phyloP scores from a whole-genome alignment of 306 rosid species.

The Prunus campanulata region DNA sequence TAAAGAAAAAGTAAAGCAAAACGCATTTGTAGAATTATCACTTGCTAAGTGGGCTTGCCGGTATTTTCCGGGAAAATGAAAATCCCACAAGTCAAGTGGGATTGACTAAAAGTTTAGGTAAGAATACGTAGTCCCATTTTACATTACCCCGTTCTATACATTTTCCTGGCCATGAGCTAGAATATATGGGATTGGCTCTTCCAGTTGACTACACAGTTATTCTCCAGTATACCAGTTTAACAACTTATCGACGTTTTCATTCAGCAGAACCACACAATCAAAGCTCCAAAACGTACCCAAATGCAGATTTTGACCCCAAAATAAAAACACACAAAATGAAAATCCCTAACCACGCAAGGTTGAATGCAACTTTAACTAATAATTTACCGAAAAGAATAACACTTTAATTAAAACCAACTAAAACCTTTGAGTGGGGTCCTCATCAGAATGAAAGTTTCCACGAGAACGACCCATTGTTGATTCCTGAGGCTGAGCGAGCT shows the following conservation, averaged over 20 bases:
- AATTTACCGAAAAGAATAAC: neutral
- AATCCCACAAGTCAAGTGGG: neutral
- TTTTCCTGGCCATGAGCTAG: neutral
- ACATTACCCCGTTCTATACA: neutral
- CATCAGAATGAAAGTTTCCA: slow-evolving; percentile 78
- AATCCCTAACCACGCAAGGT: slow-evolving; percentile 3
- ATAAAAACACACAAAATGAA: neutral
- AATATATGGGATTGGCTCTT: neutral
- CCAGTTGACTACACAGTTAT: neutral
- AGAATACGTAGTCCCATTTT: neutral
- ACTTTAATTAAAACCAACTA: neutral
- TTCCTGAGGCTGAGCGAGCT: slow-evolving; percentile 23
- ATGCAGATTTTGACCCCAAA: slow-evolving; percentile 8
- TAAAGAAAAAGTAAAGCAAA: neutral
- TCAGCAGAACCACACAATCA: neutral
- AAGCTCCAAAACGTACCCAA: neutral
- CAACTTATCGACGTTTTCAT: neutral
- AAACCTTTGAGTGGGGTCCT: slow-evolving; percentile 91
- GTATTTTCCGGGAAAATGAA: neutral
- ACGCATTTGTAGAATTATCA: neutral
- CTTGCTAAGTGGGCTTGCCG: neutral
- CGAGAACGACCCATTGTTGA: slow-evolving; percentile 98
- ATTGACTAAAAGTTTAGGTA: neutral
- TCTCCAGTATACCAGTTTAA: neutral
- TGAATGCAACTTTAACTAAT: slow-evolving; percentile 10